These are phyloP conservation scores for Malus sylvestris DNA, from an alignment of 306 rosid genomes.

Conservation along the genomic window DNA sequence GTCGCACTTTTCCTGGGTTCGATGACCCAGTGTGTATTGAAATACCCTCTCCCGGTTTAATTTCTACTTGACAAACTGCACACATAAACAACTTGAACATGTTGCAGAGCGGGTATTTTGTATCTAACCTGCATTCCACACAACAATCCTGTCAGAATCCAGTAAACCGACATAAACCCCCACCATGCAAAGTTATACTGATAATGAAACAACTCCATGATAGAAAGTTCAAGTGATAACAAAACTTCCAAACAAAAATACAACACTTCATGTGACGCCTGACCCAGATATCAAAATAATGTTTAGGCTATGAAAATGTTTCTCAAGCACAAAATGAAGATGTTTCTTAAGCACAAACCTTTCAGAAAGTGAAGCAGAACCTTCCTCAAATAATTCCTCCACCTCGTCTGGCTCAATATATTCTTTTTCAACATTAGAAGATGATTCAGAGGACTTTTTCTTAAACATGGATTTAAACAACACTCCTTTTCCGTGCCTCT, in stretches of 20 bases:
- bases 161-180: background rate
- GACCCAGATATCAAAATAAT: background rate
- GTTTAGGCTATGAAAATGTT: background rate
- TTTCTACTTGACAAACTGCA: conserved; percentile 91
- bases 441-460: conserved; percentile 65
- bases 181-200: background rate
- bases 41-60: conserved; percentile 92
- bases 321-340: background rate
- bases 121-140: conserved; percentile 71
- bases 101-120: conserved; percentile 93
- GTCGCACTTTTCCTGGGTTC: conserved; percentile 61
- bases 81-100: conserved; percentile 95
- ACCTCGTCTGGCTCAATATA: conserved; percentile 71
- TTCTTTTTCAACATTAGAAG: conserved; percentile 64
- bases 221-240: background rate
- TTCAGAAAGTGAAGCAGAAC: conserved; percentile 92
- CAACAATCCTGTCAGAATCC: conserved; percentile 20
- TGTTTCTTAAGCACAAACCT: conserved; percentile 47
- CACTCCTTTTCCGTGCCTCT: conserved; percentile 72
- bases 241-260: background rate
- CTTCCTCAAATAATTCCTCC: conserved; percentile 88
- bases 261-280: background rate
- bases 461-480: conserved; percentile 84
- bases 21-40: conserved; percentile 66
- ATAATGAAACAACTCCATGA: background rate